phyloP scores from a whole-genome alignment of 225 moss, liverwort and hornwort genomes.

The Thuidium tamariscinum region DNA sequence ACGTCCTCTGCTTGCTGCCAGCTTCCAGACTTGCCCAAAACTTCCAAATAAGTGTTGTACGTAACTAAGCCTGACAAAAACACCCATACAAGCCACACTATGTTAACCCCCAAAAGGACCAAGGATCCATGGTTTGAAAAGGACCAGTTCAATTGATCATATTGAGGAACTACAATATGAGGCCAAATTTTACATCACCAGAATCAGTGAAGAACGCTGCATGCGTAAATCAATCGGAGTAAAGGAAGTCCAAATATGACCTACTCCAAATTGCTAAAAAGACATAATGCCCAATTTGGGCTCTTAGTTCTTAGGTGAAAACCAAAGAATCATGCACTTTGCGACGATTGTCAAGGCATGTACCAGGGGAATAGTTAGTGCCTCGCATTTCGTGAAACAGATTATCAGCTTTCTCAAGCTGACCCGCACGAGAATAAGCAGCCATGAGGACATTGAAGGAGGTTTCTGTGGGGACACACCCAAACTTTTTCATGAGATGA shows the following conservation, averaged over 20 bases:
- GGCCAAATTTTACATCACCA: not conserved
- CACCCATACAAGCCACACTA: not conserved
- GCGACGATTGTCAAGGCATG: not conserved
- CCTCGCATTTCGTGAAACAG: constrained; percentile 69
- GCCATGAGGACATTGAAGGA: constrained; percentile 83
- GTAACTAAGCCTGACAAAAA: constrained; percentile 52
- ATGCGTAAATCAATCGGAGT: not conserved
- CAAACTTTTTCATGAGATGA: constrained; percentile 40
- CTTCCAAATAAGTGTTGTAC: constrained; percentile 71
- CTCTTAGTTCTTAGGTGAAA: not conserved
- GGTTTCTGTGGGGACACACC: constrained; percentile 65
- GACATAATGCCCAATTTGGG: not conserved
- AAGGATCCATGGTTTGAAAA: not conserved
- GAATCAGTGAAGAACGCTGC: not conserved
- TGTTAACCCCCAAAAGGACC: not conserved
- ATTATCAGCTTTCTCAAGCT: constrained; percentile 48
- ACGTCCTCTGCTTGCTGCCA: constrained; percentile 65
- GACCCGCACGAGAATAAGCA: constrained; percentile 58
- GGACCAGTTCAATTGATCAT: not conserved
- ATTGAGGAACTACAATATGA: not conserved
- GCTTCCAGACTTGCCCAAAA: constrained; percentile 60
- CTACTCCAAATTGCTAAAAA: not conserved
- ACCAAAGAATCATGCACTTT: not conserved
- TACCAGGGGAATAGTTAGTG: constrained; percentile 59
- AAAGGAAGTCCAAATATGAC: not conserved